A percentile compares a stretch with the other conserved stretches of the same genome.
Evolutionary conservation across 148 eudicot species (phyloP).

Genomic region (Silene latifolia): DNA sequence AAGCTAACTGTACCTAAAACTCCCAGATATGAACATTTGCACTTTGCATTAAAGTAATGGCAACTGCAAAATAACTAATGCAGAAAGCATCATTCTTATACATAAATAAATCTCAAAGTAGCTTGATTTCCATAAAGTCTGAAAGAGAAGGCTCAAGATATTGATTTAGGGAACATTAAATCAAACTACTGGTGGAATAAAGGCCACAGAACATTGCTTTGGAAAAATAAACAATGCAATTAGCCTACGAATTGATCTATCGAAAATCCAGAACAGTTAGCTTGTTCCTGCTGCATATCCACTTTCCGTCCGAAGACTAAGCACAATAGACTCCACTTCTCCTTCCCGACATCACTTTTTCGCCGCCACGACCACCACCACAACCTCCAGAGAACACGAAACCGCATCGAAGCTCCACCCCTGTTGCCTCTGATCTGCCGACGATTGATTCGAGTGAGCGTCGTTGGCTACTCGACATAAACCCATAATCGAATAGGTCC

Average conservation of each 20-base stretch:
- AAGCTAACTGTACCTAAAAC: too few species aligned
- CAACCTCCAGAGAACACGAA: too few species aligned
- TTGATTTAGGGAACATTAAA: constrained; percentile 1
- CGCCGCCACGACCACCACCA: too few species aligned
- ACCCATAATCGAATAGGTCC: too few species aligned
- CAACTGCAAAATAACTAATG: background rate
- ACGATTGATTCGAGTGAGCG: too few species aligned
- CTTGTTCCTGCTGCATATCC: background rate
- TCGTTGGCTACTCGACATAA: too few species aligned
- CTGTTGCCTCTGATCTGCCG: too few species aligned
- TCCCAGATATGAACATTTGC: too few species aligned
- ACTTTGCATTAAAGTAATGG: background rate
- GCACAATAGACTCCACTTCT: too few species aligned
- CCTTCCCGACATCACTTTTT: too few species aligned
- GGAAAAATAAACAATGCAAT: background rate
- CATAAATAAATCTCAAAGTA: background rate
- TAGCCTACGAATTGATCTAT: background rate
- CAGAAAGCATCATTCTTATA: too few species aligned
- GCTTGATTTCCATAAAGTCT: constrained; percentile 2
- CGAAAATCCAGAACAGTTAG: background rate
- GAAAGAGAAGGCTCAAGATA: background rate
- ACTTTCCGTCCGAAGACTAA: background rate
- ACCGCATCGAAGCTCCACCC: too few species aligned
- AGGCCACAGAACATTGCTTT: background rate
- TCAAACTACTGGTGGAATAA: background rate